phyloP scores from a whole-genome alignment of 495 filamentous ascomycete genomes.

The Talaromyces liani region DNA sequence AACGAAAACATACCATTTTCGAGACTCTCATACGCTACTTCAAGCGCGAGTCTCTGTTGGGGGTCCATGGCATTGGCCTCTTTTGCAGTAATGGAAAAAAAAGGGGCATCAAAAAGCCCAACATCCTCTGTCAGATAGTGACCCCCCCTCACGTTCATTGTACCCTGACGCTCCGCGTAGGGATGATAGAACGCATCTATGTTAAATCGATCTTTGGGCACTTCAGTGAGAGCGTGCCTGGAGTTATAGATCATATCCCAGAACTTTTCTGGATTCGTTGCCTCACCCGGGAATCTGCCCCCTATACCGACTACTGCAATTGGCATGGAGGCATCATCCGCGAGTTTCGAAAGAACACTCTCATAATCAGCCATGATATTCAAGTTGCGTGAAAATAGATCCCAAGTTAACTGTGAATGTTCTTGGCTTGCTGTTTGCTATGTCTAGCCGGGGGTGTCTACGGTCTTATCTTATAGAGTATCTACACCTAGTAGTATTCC shows the following conservation, averaged over 20 bases:
- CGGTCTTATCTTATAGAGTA: not conserved
- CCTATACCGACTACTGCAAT: slow-evolving; percentile 52
- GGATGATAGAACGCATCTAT: slow-evolving; percentile 23
- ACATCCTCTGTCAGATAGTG: slow-evolving; percentile 31
- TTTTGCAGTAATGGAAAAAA: slow-evolving; percentile 38
- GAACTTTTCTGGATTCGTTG: slow-evolving; percentile 39
- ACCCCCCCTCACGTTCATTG: slow-evolving; percentile 15
- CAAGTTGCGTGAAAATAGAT: not conserved
- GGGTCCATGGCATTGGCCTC: slow-evolving; percentile 37
- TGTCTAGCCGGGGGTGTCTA: not conserved
- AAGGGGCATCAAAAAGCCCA: slow-evolving; percentile 30
- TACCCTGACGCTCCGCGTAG: slow-evolving; percentile 22
- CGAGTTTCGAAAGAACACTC: not conserved
- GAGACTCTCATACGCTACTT: slow-evolving; percentile 52
- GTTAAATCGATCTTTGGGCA: slow-evolving; percentile 11
- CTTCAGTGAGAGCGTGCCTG: not conserved
- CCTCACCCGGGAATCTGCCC: slow-evolving; percentile 47
- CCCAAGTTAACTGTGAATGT: not conserved
- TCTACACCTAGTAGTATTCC: not conserved
- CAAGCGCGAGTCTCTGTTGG: slow-evolving; percentile 47
- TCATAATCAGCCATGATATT: not conserved
- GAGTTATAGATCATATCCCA: slow-evolving; percentile 45
- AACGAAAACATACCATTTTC: slow-evolving; percentile 27
- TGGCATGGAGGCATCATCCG: slow-evolving; percentile 20
- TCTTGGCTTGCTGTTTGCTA: not conserved